Base-by-base conservation (phyloP, 2,329 filamentous ascomycete species). In the Ophiosphaerella herpotricha region DNA sequence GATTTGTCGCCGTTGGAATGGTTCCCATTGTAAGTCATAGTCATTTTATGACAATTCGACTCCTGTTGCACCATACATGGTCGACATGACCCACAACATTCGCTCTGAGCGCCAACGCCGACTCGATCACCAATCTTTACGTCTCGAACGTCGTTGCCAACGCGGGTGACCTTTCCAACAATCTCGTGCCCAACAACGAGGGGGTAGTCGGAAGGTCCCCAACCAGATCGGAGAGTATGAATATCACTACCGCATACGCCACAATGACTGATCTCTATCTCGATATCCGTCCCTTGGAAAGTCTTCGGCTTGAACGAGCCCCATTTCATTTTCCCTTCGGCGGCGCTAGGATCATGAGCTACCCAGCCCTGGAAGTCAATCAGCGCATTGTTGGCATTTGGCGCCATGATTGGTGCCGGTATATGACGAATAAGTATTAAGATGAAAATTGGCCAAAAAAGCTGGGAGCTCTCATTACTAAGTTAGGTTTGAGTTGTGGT, bases 201-300 rank as follows among this genome's bases (percentile, higher is more conserved):
- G 78, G 85, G 48, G 77, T 76, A 67, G 82, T 81, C 43, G 39
- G 69, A 77, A 31, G 76, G 69, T n/a, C 72, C 74, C 76, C 76
- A 78, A n/a, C 76, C 76, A 21, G 62, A 66, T 43, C 66, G 62
- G 6, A 74, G 63, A 1, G 64, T 68, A 63, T 73, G 68, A 31
- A 73, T 55, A 44, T 73, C 70, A 21, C 55, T 61, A 18, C 67
- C 70, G 55, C 71, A 74, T 48, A 73, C 63, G 52, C 71, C 70
- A 50, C 70, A 71, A 53, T 61, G 86, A 57, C 61, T 57, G 50
- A 73, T 72, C 7, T 66, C 50, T 54, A 74, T 68, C 46, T 70
- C 66, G 55, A 68, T 60, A 33, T 96, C 90, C 72, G 89, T 84
- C 70, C 91, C 88, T 58, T 86, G 89, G 41, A 66, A 68, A 3